Percentiles rank a stretch among this genome's conserved stretches.
phyloP scores from a whole-genome alignment of 2,329 filamentous ascomycete genomes.

The Cytospora mali region DNA sequence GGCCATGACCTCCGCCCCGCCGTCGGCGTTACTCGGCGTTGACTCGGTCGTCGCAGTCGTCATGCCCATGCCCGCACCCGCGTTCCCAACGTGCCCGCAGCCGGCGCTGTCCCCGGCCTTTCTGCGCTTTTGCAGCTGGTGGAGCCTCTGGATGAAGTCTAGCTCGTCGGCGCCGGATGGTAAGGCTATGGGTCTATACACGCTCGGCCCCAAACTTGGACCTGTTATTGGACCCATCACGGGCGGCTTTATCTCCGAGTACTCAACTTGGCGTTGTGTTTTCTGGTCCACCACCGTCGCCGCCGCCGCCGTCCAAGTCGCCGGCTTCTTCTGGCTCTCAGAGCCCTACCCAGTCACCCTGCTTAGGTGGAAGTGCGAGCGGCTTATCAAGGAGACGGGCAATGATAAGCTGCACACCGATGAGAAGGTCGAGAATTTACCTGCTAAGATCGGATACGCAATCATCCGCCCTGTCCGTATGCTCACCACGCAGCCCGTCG shows the following conservation, averaged over 20 bases:
- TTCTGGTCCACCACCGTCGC: slow-evolving; percentile 69
- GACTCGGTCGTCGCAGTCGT: not conserved
- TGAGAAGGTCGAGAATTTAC: slow-evolving; percentile 44
- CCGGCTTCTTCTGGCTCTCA: slow-evolving; percentile 60
- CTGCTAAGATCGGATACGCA: slow-evolving; percentile 28
- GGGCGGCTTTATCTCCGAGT: slow-evolving; percentile 65
- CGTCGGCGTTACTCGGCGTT: not conserved
- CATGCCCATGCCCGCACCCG: too few relatives aligned
- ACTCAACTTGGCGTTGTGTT: slow-evolving; percentile 72
- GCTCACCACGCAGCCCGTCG: slow-evolving; percentile 54
- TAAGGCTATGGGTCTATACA: slow-evolving; percentile 64
- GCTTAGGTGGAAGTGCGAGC: slow-evolving; percentile 57
- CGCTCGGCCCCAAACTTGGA: slow-evolving; percentile 63
- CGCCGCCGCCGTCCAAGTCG: slow-evolving; percentile 61
- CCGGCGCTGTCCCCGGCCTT: too few relatives aligned
- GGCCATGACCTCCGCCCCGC: not conserved
- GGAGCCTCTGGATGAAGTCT: too few relatives aligned
- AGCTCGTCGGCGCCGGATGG: slow-evolving; percentile 38
- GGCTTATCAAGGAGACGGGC: slow-evolving; percentile 57
- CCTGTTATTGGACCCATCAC: slow-evolving; percentile 67
- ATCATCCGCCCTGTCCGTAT: slow-evolving; percentile 39
- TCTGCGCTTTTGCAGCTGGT: too few relatives aligned
- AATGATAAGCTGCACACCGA: slow-evolving; percentile 52
- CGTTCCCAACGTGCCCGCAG: too few relatives aligned
- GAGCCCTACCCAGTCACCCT: slow-evolving; percentile 70